Evolutionary conservation across 2,329 filamentous ascomycete genomes (phyloP), one percentile per base, ranked within the genome.

Genomic region (Annulohypoxylon truncatum): DNA sequence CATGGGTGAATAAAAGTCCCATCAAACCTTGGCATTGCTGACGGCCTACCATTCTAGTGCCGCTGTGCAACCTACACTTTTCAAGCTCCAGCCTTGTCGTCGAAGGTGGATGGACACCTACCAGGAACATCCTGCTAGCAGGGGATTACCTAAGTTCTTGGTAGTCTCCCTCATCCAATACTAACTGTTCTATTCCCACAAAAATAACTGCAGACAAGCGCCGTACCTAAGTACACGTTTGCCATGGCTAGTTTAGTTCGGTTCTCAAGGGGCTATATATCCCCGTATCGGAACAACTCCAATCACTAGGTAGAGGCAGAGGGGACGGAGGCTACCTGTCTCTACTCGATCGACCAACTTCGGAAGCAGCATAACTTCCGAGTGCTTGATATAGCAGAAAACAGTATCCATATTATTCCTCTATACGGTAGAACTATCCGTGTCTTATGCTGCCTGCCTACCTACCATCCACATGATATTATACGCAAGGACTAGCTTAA

Each of bases 1-100:
- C 64, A 66, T 63, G 67, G 68, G 59, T 68, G 57, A 70, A 70
- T 61, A 58, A 62, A 62, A 61, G 50, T 33, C 64, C 67, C 67
- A 61, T 56, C 18, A 20, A 50, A 50, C 2, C 52, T 69, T 67
- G 66, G 68, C 64, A 53, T 63, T 70, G 56, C 55, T 58, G 54
- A 51, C 54, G 48, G 55, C 65, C 61, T 64, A 55, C 65, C 59
- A 62, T 64, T 61, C 47, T 66, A 53, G 24, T 55, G 64, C 54
- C 59, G 63, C 22, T 47, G 51, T 58, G 50, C 54, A 29, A 67
- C 57, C 62, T 57, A 56, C 58, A 64, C 58, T 44, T 52, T 57
- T 57, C 44, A 57, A 38, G 46, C 35, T 58, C 66, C 63, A 69
- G 68, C 68, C 68, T 67, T 67, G 48, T 62, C 56, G 47, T 67